phyloP scores from a whole-genome alignment of 2,329 filamentous ascomycete genomes.

The Botrytis fragariae region DNA sequence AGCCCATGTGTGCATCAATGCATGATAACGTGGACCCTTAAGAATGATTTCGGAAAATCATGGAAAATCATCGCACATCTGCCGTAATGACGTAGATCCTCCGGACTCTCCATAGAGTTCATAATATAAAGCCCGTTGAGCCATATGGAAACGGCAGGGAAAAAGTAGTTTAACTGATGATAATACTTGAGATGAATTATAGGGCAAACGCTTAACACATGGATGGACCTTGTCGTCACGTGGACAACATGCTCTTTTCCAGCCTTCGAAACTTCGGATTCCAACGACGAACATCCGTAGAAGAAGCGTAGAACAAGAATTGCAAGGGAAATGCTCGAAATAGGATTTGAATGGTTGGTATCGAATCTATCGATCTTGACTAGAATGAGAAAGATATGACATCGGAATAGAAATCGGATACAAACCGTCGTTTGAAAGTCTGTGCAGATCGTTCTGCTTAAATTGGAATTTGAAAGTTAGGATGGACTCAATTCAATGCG shows the following conservation, averaged over 20 bases:
- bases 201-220: neutral
- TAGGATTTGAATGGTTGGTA: neutral
- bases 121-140: neutral
- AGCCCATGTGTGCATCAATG: slow-evolving; percentile 20
- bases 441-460: neutral
- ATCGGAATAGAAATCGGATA: neutral
- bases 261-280: neutral
- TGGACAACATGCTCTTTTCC: neutral
- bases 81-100: slow-evolving; percentile 20
- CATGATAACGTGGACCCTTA: slow-evolving; percentile 13
- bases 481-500: neutral
- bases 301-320: slow-evolving; percentile 6
- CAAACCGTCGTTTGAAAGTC: neutral
- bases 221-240: slow-evolving; percentile 17
- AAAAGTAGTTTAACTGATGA: neutral
- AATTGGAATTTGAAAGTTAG: neutral
- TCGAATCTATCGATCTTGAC: neutral
- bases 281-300: neutral
- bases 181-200: slow-evolving; percentile 7
- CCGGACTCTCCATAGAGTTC: neutral
- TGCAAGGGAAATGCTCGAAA: slow-evolving; percentile 10
- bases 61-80: slow-evolving; percentile 13
- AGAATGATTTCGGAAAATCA: slow-evolving; percentile 4
- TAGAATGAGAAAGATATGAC: neutral
- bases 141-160: neutral